Base-by-base conservation (phyloP, 345 rosid genomes). In the Lepidium aucheri region DNA sequence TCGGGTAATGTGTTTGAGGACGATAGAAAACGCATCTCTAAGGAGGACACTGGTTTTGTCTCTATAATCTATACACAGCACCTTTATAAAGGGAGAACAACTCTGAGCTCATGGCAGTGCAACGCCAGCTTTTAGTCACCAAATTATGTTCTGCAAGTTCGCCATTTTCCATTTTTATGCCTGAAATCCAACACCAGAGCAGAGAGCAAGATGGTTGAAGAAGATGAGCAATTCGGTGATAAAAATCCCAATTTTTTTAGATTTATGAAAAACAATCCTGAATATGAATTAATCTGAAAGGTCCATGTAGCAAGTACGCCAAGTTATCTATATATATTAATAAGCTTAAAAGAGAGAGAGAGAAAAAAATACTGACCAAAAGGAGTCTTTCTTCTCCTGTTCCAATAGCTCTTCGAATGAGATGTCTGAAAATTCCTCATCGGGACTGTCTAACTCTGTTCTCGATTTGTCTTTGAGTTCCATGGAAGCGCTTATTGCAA, bases 381-480 rank as follows among this genome's bases (percentile, higher is more conserved):
- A 91, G 5, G 86, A 77, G 76, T 91, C 95, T 76, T 85, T 86
- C 82, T 91, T 91, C 76, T 91, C 98, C 65, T 83, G 89, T 49
- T 90, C 98, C 77, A 91, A 46, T 69, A 91, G 70, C 80, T 91
- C 96, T 73, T 91, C 98, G 43, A 91, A 89, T 47, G 96, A 91
- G 32, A 91, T 91, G 61, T 87, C 91, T 24, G 83, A 64, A 60
- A 69, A 73, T 66, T 82, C 82, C 41, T 83, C 83, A 57, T 86
- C 91, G 14, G 72, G 52, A 55, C 42, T 75, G 56, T 80, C 80
- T 26, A 73, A 74, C 67, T 60, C 73, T 73, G 68, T 82, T 7
- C 57, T 57, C 8, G 79, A 61, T 64, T 79, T 85, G 47, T 80
- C 77, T 76, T 83, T 79, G 69, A 53, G 54, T 74, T 88, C 90